A percentile compares a stretch with the other conserved stretches of the same genome.
Evolutionary conservation across 129 eudicot species (phyloP).

Genomic region (Tagetes erecta): DNA sequence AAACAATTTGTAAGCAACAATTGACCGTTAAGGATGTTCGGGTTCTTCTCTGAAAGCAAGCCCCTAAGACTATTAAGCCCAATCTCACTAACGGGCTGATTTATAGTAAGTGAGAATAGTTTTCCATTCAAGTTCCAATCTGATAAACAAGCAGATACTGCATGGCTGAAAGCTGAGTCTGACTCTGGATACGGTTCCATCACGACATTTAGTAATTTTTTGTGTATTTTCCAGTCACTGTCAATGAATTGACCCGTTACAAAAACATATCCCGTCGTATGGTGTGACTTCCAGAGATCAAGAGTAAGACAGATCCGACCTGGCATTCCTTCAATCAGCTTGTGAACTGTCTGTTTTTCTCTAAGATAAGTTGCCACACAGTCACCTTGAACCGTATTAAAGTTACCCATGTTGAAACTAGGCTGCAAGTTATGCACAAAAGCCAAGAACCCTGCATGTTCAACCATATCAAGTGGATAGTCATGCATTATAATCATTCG

Average conservation of each 20-base stretch:
- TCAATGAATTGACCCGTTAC: conserved; percentile 85
- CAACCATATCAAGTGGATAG: conserved; percentile 92
- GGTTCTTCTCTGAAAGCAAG: conserved; percentile 73
- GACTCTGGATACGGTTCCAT: conserved; percentile 96
- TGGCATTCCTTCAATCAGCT: conserved; percentile 64
- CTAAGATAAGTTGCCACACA: conserved; percentile 75
- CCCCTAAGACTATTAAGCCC: conserved; percentile 63
- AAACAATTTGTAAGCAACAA: conserved; percentile 64
- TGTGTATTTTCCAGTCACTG: conserved; percentile 80
- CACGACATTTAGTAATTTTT: conserved; percentile 66
- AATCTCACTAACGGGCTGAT: conserved; percentile 61
- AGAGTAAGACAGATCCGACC: conserved; percentile 77
- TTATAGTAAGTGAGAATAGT: conserved; percentile 65
- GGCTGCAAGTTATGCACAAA: conserved; percentile 88
- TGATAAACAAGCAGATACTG: conserved; percentile 78
- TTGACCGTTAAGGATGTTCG: conserved; percentile 70
- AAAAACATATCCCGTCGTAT: conserved; percentile 71
- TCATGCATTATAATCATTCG: conserved; percentile 89
- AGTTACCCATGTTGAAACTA: conserved; percentile 75
- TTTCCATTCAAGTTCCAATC: conserved; percentile 84
- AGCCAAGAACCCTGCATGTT: conserved; percentile 74
- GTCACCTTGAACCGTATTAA: conserved; percentile 77
- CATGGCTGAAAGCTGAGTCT: conserved; percentile 80
- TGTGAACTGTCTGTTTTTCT: conserved; percentile 66
- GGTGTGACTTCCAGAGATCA: conserved; percentile 71